Conservation (phyloP, 352 stramenopile species). For the Phytopythium aichiense region DNA sequence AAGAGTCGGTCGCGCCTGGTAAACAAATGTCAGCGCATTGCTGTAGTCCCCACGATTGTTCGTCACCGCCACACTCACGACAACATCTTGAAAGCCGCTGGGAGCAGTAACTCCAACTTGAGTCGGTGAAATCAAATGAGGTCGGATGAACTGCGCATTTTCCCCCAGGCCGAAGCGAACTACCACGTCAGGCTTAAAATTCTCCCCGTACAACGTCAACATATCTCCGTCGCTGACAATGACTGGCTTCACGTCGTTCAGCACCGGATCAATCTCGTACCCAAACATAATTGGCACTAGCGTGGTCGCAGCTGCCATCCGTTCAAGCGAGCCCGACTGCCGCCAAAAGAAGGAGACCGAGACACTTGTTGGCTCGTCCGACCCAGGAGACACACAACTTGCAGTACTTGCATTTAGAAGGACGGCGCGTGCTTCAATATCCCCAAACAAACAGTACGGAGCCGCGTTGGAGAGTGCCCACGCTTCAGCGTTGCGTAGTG, state of each 20-base stretch:
- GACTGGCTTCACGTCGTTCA: conserved; percentile 14
- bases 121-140: conserved; percentile 17
- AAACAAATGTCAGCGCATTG: conserved; percentile 28
- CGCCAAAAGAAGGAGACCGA: conserved; percentile 28
- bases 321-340: conserved; percentile 12
- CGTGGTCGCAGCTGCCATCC: conserved; percentile 8
- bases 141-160: conserved; percentile 7
- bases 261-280: conserved; percentile 16
- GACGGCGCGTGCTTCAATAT: conserved; percentile 16
- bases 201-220: conserved; percentile 20
- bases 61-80: conserved; percentile 24
- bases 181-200: conserved; percentile 18
- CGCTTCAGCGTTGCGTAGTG: conserved; percentile 7
- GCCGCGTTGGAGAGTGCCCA: conserved; percentile 6
- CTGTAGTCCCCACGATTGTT: conserved; percentile 29
- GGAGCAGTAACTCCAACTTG: conserved; percentile 17
- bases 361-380: conserved; percentile 5
- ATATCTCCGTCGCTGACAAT: conserved; percentile 19
- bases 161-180: conserved; percentile 19
- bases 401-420: conserved; percentile 10
- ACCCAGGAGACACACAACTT: conserved; percentile 17
- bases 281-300: conserved; percentile 15
- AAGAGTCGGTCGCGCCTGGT: conserved; percentile 15
- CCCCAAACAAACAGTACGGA: conserved; percentile 38
- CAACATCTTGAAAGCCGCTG: conserved; percentile 7